Base-by-base conservation (phyloP, 192 early-diverging fungal genomes). In the Globomyces pollinis-pini region DNA sequence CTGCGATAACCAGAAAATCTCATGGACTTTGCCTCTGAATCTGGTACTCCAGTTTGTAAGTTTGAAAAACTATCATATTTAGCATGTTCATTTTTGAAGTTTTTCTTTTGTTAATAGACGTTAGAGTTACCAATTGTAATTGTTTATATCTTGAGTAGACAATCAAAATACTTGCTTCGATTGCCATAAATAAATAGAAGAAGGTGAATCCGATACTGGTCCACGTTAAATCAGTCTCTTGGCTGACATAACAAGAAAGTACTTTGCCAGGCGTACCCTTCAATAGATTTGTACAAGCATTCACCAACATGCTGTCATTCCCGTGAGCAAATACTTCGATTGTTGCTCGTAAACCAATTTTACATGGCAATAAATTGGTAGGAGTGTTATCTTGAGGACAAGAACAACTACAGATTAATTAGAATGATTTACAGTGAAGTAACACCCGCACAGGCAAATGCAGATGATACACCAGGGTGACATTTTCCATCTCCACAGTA, bases 1-100 rank as follows among this genome's bases (percentile, higher is more conserved):
- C 67, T 68, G 26, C 71, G 60, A 68, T 80, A 90, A 6, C 88
- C 88, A 63, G 75, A 78, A 63, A 88, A 77, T 11, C 70, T 65
- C 50, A 85, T 33, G 30, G n/a, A n/a, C n/a, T n/a, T n/a, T n/a
- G n/a, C n/a, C n/a, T 49, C 28, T 33, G 50, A 26, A 33, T 15
- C 16, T 51, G 28, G 28, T 51, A 20, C 50, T 2, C 15, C 5
- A 33, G 30, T 7, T 12, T 44, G 7, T 16, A 20, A 18, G 7
- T 15, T 33, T 33, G 50, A 24, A 16, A 16, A 34, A 3, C 16
- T 18, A 24, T 51, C 15, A 16, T n/a, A 26, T 30, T 24, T 11
- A 26, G 13, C 20, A 33, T 51, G 30, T 9, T 31, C 50, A 33
- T 34, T 18, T 15, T 31, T 33, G 15, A 20, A 12, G 50, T 51